phyloP scores from a whole-genome alignment of 768 basidiomycete genomes.

The Auricularia sp. region DNA sequence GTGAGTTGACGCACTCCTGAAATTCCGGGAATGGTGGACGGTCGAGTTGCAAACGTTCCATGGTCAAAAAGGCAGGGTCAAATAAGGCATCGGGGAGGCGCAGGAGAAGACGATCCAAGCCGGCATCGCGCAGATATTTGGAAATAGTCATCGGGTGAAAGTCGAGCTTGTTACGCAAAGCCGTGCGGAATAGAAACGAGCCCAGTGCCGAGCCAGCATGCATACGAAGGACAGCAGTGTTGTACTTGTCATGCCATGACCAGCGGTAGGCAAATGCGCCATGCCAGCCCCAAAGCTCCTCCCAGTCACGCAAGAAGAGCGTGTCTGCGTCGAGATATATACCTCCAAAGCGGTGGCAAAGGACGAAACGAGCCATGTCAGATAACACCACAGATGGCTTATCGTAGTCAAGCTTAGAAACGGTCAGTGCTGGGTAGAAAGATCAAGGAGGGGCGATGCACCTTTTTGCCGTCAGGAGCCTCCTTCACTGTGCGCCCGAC shows the following conservation, averaged over 20 bases:
- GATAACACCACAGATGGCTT: slow-evolving; percentile 16
- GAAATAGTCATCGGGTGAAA: slow-evolving; percentile 40
- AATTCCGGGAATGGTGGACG: slow-evolving; percentile 38
- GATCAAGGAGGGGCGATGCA: neutral
- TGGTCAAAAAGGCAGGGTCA: slow-evolving; percentile 38
- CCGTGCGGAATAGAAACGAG: slow-evolving; percentile 35
- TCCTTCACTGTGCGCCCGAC: neutral
- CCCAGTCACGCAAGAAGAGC: slow-evolving; percentile 39
- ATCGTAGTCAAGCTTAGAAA: neutral
- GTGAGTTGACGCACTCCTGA: slow-evolving; percentile 22
- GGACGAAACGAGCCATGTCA: slow-evolving; percentile 39
- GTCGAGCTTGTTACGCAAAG: slow-evolving; percentile 33
- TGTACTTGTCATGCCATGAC: slow-evolving; percentile 31
- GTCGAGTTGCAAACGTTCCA: slow-evolving; percentile 35
- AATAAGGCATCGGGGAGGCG: slow-evolving; percentile 37
- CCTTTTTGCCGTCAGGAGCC: neutral
- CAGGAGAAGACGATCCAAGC: slow-evolving; percentile 29
- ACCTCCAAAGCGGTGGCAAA: slow-evolving; percentile 37
- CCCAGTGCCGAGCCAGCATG: slow-evolving; percentile 34
- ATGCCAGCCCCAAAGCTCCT: slow-evolving; percentile 39
- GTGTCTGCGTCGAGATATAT: slow-evolving; percentile 41
- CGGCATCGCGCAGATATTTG: slow-evolving; percentile 33
- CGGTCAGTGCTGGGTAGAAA: no score
- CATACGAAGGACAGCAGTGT: slow-evolving; percentile 37
- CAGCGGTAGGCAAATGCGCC: slow-evolving; percentile 38